A percentile compares a stretch with the other conserved stretches of the same genome.
These are phyloP conservation scores for Coprinopsis cinerea DNA, from an alignment of 768 basidiomycete genomes.

Conservation along the genomic window DNA sequence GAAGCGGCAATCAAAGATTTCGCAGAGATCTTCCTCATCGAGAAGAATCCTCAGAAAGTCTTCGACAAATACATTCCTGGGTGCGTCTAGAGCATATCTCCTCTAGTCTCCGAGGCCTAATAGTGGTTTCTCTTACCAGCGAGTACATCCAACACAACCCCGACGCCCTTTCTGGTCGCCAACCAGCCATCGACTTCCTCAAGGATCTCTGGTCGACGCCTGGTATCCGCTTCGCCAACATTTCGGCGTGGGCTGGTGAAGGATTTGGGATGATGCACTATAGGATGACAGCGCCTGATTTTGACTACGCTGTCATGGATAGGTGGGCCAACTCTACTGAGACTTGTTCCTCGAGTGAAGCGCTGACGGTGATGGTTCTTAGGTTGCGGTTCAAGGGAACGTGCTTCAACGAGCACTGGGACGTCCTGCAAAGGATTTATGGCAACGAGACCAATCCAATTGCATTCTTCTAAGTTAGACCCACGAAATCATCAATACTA, in stretches of 20 bases:
- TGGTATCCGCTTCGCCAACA: conserved; percentile 5
- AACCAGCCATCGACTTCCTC: conserved; percentile 6
- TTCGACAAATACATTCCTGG: conserved; percentile 11
- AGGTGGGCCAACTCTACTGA: no score
- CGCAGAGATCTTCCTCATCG: conserved; percentile 3
- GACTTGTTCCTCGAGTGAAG: not conserved
- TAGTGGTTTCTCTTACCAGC: not conserved
- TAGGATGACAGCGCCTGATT: not conserved
- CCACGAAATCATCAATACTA: no score
- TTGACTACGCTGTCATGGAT: not conserved
- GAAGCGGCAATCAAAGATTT: conserved; percentile 9
- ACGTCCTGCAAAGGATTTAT: conserved; percentile 8
- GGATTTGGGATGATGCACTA: conserved; percentile 10
- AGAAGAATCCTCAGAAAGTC: conserved; percentile 5
- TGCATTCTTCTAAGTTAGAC: conserved; percentile 11
- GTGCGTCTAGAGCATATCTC: not conserved
- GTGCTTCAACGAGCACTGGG: conserved; percentile 12
- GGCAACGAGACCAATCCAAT: conserved; percentile 12
- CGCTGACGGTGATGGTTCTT: no score
- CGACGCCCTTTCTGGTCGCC: conserved; percentile 8
- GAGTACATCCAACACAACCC: conserved; percentile 12
- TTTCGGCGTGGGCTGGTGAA: conserved; percentile 3
- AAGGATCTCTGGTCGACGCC: conserved; percentile 3
- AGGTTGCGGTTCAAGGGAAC: conserved; percentile 8
- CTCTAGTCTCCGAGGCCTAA: not conserved